phyloP scores from a whole-genome alignment of 2,329 filamentous ascomycete genomes.

The Xylaria sp. region DNA sequence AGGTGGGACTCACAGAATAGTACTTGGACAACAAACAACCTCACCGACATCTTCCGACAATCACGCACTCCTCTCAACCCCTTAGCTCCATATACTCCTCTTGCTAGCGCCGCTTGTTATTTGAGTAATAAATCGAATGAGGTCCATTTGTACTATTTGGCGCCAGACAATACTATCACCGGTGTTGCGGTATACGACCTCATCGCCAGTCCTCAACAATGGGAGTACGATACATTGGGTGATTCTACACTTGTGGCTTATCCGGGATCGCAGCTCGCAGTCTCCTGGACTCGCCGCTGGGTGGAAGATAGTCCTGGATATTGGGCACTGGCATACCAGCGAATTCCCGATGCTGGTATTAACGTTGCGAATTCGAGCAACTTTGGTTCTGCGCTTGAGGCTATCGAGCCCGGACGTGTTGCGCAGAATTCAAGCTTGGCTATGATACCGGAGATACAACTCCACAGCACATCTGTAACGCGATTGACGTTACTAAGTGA shows the following conservation, averaged over 20 bases:
- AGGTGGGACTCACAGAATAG: conserved; percentile 45
- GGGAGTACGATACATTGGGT: conserved; percentile 41
- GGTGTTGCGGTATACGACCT: conserved; percentile 39
- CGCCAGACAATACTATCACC: conserved; percentile 38
- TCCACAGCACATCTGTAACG: conserved; percentile 1
- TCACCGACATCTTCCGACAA: conserved; percentile 40
- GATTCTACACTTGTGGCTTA: conserved; percentile 36
- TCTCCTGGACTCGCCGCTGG: conserved; percentile 42
- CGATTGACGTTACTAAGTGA: conserved; percentile 40
- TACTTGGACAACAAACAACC: conserved; percentile 45
- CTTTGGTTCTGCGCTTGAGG: conserved; percentile 38
- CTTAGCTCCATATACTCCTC: conserved; percentile 39
- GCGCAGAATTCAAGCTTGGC: conserved; percentile 43
- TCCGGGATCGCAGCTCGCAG: conserved; percentile 43
- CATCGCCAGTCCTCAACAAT: conserved; percentile 37
- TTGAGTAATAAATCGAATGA: conserved; percentile 26
- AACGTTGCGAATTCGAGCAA: conserved; percentile 44
- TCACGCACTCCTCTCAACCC: conserved; percentile 41
- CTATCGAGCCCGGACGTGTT: conserved; percentile 36
- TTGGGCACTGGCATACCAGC: conserved; percentile 45
- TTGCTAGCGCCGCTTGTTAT: conserved; percentile 43
- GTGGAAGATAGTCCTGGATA: conserved; percentile 28
- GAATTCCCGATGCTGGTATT: conserved; percentile 40
- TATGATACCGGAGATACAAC: conserved; percentile 39
- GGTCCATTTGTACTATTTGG: conserved; percentile 43